Evolutionary conservation across 164 flowering plant genomes (phyloP).

Genomic region (Sextonia rubra): DNA sequence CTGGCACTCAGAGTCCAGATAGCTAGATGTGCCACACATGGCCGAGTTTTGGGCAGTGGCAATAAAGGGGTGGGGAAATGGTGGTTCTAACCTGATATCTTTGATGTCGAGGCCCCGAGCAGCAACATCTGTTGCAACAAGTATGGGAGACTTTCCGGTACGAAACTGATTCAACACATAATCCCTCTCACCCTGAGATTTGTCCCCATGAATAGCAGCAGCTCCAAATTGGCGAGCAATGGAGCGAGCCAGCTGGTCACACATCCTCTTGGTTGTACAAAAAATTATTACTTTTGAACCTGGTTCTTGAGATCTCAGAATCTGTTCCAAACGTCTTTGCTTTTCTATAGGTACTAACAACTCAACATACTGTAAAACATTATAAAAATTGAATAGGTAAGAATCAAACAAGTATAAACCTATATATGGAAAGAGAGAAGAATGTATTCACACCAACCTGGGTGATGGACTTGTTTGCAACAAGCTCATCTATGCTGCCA

Average conservation of each 20-base stretch:
- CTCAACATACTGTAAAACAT: constrained; percentile 55
- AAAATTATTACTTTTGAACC: constrained; percentile 80
- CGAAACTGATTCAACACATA: constrained; percentile 72
- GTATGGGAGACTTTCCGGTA: constrained; percentile 67
- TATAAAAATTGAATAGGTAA: background rate
- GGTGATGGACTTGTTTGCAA: constrained; percentile 86
- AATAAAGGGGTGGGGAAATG: background rate
- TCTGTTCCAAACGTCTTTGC: constrained; percentile 70
- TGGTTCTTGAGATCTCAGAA: constrained; percentile 76
- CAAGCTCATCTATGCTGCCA: constrained; percentile 85
- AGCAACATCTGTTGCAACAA: constrained; percentile 95
- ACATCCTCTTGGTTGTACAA: constrained; percentile 91
- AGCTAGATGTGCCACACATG: no score
- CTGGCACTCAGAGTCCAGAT: no score
- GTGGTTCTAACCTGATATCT: constrained; percentile 63
- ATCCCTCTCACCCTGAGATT: constrained; percentile 86
- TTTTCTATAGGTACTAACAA: constrained; percentile 61
- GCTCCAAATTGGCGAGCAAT: constrained; percentile 69
- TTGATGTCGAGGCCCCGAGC: constrained; percentile 87
- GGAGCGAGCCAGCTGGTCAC: constrained; percentile 72
- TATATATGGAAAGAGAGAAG: background rate
- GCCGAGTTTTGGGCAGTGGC: no score
- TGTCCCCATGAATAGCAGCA: constrained; percentile 94
- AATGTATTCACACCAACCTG: constrained; percentile 44
- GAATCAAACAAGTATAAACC: background rate